Evolutionary conservation across 148 eudicot species (phyloP), one percentile per base, ranked within the genome.

Genomic region (Amaranthus palmeri): DNA sequence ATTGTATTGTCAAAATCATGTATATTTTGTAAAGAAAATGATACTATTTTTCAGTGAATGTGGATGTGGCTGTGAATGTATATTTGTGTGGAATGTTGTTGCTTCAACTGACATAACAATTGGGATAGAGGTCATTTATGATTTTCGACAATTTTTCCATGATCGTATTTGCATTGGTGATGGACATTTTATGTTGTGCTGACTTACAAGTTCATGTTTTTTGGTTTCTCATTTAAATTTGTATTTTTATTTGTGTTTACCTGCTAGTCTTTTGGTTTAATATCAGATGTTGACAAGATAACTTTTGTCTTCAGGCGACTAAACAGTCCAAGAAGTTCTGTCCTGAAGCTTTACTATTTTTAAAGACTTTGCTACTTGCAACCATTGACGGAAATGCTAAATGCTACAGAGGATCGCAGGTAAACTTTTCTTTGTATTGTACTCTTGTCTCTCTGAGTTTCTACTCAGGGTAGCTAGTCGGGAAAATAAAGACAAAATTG

Each of bases 311-410:
- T 67, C 75, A 93, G 97, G 87, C 86, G 74, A 75, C 76, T 44
- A 91, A 86, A 71, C 93, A 90, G 77, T 88, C 96, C 44, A 81
- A 68, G 54, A 91, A 89, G 82, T 95, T 86, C 57, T 95, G 92
- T 65, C 92, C 99, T 6, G 99, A 95, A 84, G 93, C 93, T 50
- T 69, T 91, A 45, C 75, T 78, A 8, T 95, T 91, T 76, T 75
- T 95, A 40, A 84, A 84, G 68, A 76, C 89, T 53, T 68, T 95
- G 81, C 86, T 91, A 18, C 71, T 80, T 68, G 76, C 97, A 59
- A 90, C 96, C 65, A 54, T 88, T 36, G 72, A 83, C 64, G 79
- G 80, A 74, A 83, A 88, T 49, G 69, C 75, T 43, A 70, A 72
- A 60, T 51, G 72, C 43, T 72, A 57, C 42, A 75, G 46, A 77